These are phyloP conservation scores for Pleurotus cornucopiae DNA, from an alignment of 768 basidiomycete genomes.

Conservation along the genomic window DNA sequence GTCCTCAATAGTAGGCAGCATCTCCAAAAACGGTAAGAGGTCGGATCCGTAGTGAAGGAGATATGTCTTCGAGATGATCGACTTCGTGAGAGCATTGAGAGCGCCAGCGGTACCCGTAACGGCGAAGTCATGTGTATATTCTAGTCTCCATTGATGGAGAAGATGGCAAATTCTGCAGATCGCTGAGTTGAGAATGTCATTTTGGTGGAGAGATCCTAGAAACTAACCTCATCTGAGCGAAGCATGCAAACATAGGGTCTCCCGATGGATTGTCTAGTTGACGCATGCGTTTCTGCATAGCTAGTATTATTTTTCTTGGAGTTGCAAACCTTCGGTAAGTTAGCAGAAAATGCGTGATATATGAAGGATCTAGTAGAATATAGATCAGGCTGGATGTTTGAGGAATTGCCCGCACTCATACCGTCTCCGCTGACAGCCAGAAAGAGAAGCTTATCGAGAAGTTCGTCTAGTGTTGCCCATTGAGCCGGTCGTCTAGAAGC, in stretches of 20 bases:
- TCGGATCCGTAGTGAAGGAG: conserved; percentile 83
- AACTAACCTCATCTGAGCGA: conserved; percentile 79
- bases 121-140: conserved; percentile 78
- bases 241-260: conserved; percentile 84
- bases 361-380: conserved; percentile 57
- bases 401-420: conserved; percentile 20
- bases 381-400: conserved; percentile 6
- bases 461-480: conserved; percentile 73
- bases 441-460: conserved; percentile 80
- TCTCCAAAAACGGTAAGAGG: conserved; percentile 75
- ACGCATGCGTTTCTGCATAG: conserved; percentile 85
- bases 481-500: conserved; percentile 48
- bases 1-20: conserved; percentile 59
- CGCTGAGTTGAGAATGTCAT: background rate
- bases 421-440: conserved; percentile 83
- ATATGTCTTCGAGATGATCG: conserved; percentile 74
- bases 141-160: conserved; percentile 71
- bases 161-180: conserved; percentile 68
- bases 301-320: conserved; percentile 74
- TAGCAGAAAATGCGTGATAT: conserved; percentile 75
- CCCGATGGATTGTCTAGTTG: conserved; percentile 66
- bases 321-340: conserved; percentile 82
- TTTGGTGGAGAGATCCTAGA: conserved; percentile 7
- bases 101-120: conserved; percentile 72
- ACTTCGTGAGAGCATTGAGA: conserved; percentile 71